Evolutionary conservation across 441 rosid species (phyloP).

Genomic region (Populus hybrid): DNA sequence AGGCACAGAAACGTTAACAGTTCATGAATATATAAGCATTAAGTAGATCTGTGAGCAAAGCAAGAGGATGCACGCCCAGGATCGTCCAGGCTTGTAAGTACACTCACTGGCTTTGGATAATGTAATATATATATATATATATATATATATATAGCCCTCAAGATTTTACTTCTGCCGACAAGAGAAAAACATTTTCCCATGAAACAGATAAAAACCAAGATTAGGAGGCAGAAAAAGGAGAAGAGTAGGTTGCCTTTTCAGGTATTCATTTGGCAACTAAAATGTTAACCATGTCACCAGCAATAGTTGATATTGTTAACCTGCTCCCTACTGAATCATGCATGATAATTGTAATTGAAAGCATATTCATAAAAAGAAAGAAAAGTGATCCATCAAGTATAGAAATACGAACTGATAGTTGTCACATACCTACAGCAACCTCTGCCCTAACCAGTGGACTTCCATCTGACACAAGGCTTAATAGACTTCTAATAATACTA

Average conservation of each 20-base stretch:
- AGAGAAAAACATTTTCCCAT: neutral
- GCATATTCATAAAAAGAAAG: neutral
- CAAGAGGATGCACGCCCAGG: neutral
- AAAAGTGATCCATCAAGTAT: neutral
- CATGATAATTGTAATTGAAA: neutral
- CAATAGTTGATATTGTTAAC: too few species aligned
- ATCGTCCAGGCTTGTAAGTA: neutral
- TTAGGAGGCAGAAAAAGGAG: neutral
- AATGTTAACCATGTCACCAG: too few species aligned
- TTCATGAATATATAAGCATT: neutral
- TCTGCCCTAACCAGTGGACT: slow-evolving; percentile 99
- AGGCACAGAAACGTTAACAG: neutral
- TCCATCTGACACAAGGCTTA: slow-evolving; percentile 85
- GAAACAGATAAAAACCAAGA: neutral
- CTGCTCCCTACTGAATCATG: neutral
- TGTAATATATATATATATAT: neutral
- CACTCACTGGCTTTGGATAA: neutral
- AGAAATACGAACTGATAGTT: slow-evolving; percentile 18
- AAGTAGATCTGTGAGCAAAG: neutral
- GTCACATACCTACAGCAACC: slow-evolving; percentile 84
- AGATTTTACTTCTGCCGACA: neutral
- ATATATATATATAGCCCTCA: neutral
- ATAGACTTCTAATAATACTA: slow-evolving; percentile 72
- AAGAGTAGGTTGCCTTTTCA: neutral
- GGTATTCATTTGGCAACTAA: neutral